Conservation (phyloP, 257 asterid genomes). For the Solanum pinnatisectum region DNA sequence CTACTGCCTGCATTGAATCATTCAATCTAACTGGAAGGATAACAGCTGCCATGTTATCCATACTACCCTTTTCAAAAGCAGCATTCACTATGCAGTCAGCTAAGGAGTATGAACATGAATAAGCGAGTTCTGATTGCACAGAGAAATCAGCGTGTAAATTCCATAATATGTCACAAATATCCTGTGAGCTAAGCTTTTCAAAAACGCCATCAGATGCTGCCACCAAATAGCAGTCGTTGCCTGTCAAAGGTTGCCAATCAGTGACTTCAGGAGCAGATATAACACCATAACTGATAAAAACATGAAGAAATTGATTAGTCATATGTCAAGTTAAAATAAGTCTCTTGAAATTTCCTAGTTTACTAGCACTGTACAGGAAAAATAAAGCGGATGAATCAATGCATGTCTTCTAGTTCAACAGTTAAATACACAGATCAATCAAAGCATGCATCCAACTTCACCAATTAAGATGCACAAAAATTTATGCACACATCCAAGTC, state of each 20-base stretch:
- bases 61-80: constrained; percentile 78
- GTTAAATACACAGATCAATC: background rate
- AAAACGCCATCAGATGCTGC: constrained; percentile 91
- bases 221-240: constrained; percentile 79
- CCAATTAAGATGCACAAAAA: background rate
- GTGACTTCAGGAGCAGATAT: constrained; percentile 96
- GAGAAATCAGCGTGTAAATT: constrained; percentile 41
- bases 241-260: constrained; percentile 79
- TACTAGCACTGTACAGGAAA: background rate
- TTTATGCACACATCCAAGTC: background rate
- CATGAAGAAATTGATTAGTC: constrained; percentile 9
- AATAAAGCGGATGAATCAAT: background rate
- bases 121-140: constrained; percentile 25
- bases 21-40: constrained; percentile 45
- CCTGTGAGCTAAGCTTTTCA: constrained; percentile 82
- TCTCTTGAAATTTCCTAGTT: background rate
- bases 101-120: constrained; percentile 57
- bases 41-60: constrained; percentile 84
- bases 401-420: background rate
- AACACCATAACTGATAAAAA: constrained; percentile 74
- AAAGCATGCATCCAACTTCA: background rate
- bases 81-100: constrained; percentile 80
- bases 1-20: constrained; percentile 21
- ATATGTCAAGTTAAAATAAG: background rate
- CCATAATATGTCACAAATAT: constrained; percentile 75